Evolutionary conservation across 441 rosid species (phyloP), one percentile per base, ranked within the genome.

Genomic region (Populus trichocarpa): DNA sequence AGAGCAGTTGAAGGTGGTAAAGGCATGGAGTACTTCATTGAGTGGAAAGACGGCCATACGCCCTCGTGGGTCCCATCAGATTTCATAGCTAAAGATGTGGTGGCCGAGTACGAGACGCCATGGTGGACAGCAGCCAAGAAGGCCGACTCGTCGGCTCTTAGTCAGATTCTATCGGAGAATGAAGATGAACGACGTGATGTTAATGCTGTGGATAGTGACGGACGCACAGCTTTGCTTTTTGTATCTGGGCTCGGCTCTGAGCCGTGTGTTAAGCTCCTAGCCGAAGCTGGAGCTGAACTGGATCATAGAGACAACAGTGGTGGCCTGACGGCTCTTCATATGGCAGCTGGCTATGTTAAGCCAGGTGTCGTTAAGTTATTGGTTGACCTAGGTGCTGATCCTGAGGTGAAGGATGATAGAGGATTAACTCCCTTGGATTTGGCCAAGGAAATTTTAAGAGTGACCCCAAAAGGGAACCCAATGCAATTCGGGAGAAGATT

Each of bases 121-220:
- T 93, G 99, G 98, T 95, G 97, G 98, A 90, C 86, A 12, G 98
- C 96, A 8, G 97, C 99, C 26, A 93, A 92, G 70, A 95, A 95
- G 76, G 95, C 93, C 72, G 98, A 95, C 84, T 89, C 87, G 0
- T 42, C 84, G 70, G 91, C 95, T 18, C 82, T 92, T 23, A 75
- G 77, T 42, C 57, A 74, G 69, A 84, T 95, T 25, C 70, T 93
- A 20, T 82, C 82, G 4, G 82, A 83, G 2, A 88, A 83, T 4
- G 89, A 86, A 70, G 89, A 81, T 4, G 89, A 83, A 68, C 89
- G 84, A 18, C 97, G 96, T 0, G 98, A 93, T 72, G 84, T 91
- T 16, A 85, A 95, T 64, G 89, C 96, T 2, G 93, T 95, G 0
- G 99, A 95, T 76, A 72, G 73, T 12, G 93, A 91, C 20, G 98